These are phyloP conservation scores for Candida broadrunensis DNA, from an alignment of 805 yeast species.

Conservation along the genomic window DNA sequence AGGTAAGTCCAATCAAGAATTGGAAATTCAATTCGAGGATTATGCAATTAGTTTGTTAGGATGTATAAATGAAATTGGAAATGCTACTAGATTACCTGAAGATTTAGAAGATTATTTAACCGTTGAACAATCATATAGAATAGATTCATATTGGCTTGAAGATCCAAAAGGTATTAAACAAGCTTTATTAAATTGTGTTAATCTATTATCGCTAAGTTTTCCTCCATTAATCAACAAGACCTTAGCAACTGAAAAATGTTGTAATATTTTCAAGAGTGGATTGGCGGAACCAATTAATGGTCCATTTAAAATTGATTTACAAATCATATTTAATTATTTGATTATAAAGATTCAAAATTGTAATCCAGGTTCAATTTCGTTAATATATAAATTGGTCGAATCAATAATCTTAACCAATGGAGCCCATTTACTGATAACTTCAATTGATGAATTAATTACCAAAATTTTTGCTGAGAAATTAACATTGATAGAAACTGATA, in stretches of 20 bases:
- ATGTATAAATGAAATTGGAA: slow-evolving; percentile 69
- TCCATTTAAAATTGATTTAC: slow-evolving; percentile 56
- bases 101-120: slow-evolving; percentile 39
- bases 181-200: slow-evolving; percentile 38
- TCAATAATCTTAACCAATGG: slow-evolving; percentile 39
- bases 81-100: slow-evolving; percentile 63
- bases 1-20: not conserved
- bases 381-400: slow-evolving; percentile 44
- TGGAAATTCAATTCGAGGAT: slow-evolving; percentile 29
- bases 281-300: slow-evolving; percentile 61
- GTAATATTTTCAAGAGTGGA: slow-evolving; percentile 62
- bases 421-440: slow-evolving; percentile 17
- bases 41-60: slow-evolving; percentile 55
- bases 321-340: slow-evolving; percentile 39
- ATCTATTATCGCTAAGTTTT: slow-evolving; percentile 39
- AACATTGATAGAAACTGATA: slow-evolving; percentile 44
- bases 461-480: slow-evolving; percentile 35
- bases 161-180: slow-evolving; percentile 48
- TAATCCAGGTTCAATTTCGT: slow-evolving; percentile 36
- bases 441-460: slow-evolving; percentile 34
- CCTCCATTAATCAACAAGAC: slow-evolving; percentile 39
- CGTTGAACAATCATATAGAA: slow-evolving; percentile 24
- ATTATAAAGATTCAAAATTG: slow-evolving; percentile 24
- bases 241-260: slow-evolving; percentile 58
- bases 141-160: slow-evolving; percentile 41